These are phyloP conservation scores for Furcasterigmium sp. DNA, from an alignment of 2,329 filamentous ascomycete species.

Conservation along the genomic window DNA sequence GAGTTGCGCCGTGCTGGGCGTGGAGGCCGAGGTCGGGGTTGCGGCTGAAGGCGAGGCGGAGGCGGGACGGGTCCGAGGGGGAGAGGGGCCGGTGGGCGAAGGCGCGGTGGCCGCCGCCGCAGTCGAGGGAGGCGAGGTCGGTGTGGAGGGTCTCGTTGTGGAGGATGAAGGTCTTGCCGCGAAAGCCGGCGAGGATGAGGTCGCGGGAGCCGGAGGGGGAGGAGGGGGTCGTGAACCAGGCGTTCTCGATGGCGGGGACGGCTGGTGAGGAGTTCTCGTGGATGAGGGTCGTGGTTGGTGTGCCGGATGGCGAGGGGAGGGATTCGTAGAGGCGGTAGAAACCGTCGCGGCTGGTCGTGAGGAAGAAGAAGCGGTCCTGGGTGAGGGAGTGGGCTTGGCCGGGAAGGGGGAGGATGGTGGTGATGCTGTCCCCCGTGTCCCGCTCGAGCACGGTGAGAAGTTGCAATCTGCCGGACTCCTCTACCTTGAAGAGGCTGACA, in stretches of 20 bases:
- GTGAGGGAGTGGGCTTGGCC: slow-evolving; percentile 2
- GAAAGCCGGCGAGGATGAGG: slow-evolving; percentile 76
- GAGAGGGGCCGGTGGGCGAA: slow-evolving; percentile 49
- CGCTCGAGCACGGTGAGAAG: slow-evolving; percentile 28
- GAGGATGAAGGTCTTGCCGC: slow-evolving; percentile 70
- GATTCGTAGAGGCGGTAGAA: slow-evolving; percentile 61
- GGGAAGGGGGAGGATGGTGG: slow-evolving; percentile 51
- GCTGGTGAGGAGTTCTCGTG: slow-evolving; percentile 68
- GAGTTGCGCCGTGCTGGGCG: slow-evolving; percentile 27
- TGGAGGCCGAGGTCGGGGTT: slow-evolving; percentile 49
- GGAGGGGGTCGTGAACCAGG: slow-evolving; percentile 46
- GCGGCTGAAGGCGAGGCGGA: slow-evolving; percentile 70
- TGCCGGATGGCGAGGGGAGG: slow-evolving; percentile 9
- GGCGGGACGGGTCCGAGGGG: slow-evolving; percentile 18
- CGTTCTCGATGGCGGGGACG: slow-evolving; percentile 70
- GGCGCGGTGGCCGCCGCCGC: slow-evolving; percentile 77
- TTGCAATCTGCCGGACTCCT: slow-evolving; percentile 19
- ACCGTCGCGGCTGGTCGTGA: slow-evolving; percentile 74
- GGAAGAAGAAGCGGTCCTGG: slow-evolving; percentile 37
- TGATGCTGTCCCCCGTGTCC: slow-evolving; percentile 59
- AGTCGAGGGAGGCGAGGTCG: slow-evolving; percentile 68
- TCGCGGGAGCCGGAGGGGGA: slow-evolving; percentile 31
- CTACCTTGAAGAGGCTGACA: slow-evolving; percentile 31
- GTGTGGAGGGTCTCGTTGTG: slow-evolving; percentile 71
- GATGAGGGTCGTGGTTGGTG: slow-evolving; percentile 45